These are phyloP conservation scores for Argentina anserina DNA, from an alignment of 306 rosid species.

Conservation along the genomic window DNA sequence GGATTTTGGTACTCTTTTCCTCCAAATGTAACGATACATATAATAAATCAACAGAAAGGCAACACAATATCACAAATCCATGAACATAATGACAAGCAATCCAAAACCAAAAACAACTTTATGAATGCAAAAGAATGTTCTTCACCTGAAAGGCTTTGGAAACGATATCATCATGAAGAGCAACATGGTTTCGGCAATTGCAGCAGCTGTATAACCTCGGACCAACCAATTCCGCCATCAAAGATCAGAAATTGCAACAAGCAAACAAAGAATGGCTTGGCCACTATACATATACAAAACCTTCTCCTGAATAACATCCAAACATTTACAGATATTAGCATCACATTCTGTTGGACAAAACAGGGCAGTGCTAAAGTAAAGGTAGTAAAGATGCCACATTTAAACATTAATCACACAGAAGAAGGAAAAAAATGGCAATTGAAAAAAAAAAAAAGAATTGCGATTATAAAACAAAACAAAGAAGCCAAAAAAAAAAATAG, in stretches of 20 bases:
- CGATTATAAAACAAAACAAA: background rate
- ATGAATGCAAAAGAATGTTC: background rate
- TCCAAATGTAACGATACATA: background rate
- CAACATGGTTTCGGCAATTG: conserved; percentile 56
- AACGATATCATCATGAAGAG: conserved; percentile 59
- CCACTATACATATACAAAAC: conserved; percentile 8
- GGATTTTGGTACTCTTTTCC: background rate
- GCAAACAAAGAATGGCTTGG: conserved; percentile 13
- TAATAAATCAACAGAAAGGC: background rate
- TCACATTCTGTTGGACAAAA: conserved; percentile 13
- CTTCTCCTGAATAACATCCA: background rate
- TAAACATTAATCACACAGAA: background rate
- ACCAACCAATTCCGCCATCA: conserved; percentile 51
- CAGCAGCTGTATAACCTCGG: conserved; percentile 55
- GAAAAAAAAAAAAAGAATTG: background rate
- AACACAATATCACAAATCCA: background rate
- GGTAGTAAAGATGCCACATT: background rate
- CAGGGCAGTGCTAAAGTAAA: background rate
- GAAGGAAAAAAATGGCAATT: background rate
- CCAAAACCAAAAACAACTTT: background rate
- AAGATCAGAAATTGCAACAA: background rate
- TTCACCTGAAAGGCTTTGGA: conserved; percentile 74
- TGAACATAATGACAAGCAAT: background rate
- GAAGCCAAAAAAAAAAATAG: background rate
- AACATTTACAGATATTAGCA: background rate